Percentiles rank a stretch among this genome's conserved stretches.
Evolutionary conservation across 176 grass and related monocot species (phyloP).

Genomic region (maize (Zea mays)): Zm-B73-REFERENCE-NAM-5.0 NC_050105.1:64919501-64920000

Average conservation of each 20-base stretch:
- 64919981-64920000: not conserved
- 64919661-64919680: slow-evolving; percentile 56
- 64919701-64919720: slow-evolving; percentile 16
- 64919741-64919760: not conserved
- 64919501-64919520: slow-evolving; percentile 15
- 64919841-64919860: slow-evolving; percentile 7
- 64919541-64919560: slow-evolving; percentile 73
- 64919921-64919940: not conserved
- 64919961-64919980: slow-evolving; percentile 26
- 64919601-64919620: slow-evolving; percentile 44
- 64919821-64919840: not conserved
- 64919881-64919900: not conserved
- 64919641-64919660: slow-evolving; percentile 34
- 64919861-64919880: not conserved
- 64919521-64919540: slow-evolving; percentile 71
- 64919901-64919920: slow-evolving; percentile 15
- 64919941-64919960: slow-evolving; percentile 1
- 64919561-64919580: slow-evolving; percentile 67
- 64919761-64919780: slow-evolving; percentile 15
- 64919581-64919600: slow-evolving; percentile 60
- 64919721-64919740: slow-evolving; percentile 25
- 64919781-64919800: not conserved
- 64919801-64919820: slow-evolving; percentile 9
- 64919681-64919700: slow-evolving; percentile 5
- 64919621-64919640: slow-evolving; percentile 54